A percentile compares a stretch with the other conserved stretches of the same genome.
phyloP scores from a whole-genome alignment of 2,329 filamentous ascomycete genomes.

The Neobulgaria alba region DNA sequence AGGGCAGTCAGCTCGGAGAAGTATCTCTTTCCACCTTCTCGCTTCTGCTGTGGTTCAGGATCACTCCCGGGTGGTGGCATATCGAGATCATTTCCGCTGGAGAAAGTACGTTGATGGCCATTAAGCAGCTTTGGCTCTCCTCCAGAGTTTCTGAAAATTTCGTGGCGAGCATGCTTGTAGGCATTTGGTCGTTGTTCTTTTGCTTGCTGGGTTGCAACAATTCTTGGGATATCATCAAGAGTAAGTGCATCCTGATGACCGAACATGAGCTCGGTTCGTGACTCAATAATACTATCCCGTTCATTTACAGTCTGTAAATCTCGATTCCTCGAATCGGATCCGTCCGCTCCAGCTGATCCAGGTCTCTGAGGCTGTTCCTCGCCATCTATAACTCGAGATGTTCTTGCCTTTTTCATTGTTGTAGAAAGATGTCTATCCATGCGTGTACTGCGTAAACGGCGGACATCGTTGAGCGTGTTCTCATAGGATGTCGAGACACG shows the following conservation, averaged over 20 bases:
- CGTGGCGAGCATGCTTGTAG: conserved; percentile 65
- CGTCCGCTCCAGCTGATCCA: conserved; percentile 60
- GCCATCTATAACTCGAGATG: conserved; percentile 86
- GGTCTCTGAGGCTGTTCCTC: conserved; percentile 60
- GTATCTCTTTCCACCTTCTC: conserved; percentile 57
- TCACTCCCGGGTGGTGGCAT: conserved; percentile 38
- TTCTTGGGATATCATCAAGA: conserved; percentile 89
- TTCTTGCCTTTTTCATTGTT: conserved; percentile 81
- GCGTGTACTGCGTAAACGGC: conserved; percentile 81
- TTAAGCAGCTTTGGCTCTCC: conserved; percentile 58
- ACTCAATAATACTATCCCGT: conserved; percentile 57
- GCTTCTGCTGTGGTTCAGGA: conserved; percentile 40
- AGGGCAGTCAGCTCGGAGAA: conserved; percentile 93
- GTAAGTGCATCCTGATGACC: conserved; percentile 87
- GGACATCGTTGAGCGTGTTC: conserved; percentile 92
- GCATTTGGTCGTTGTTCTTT: conserved; percentile 79
- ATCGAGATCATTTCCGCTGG: conserved; percentile 46
- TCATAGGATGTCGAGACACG: conserved; percentile 73
- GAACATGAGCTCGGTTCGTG: conserved; percentile 73
- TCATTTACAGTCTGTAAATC: conserved; percentile 77
- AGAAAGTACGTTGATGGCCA: conserved; percentile 60
- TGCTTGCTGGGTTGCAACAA: conserved; percentile 91
- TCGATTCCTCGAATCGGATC: conserved; percentile 41
- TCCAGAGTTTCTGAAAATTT: conserved; percentile 48
- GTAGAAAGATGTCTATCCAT: conserved; percentile 92